Evolutionary conservation across 352 stramenopile species (phyloP), one percentile per base, ranked within the genome.

Genomic region (Hyaloperonospora brassicae): DNA sequence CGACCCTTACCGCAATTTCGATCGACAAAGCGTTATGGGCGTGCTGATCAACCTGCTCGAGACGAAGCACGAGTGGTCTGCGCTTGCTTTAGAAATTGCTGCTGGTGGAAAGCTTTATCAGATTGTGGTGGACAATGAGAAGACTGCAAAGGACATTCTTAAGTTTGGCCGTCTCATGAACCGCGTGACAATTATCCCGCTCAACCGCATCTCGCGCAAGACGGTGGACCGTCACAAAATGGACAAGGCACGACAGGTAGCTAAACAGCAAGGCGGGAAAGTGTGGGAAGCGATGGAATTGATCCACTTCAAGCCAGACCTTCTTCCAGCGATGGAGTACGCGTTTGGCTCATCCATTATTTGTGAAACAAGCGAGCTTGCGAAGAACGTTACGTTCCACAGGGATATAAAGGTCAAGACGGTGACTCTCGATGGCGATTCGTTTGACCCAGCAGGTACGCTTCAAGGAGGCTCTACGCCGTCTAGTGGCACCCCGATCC

Each of bases 321-420:
- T 99, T 11, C 64, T 84, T 22, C 87, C 79, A 42, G 96, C 96
- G 4, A 98, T 99, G 70, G 87, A 98, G 61, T 98, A 99, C 64
- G 93, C 97, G 7, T 99, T 99, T 68, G 97, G 97, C n/a, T 89
- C 83, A 21, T 95, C 91, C n/a, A 79, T 99, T 55, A 94, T 99
- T 44, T 98, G 97, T 57, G 95, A 98, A 57, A 95, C 77, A 11
- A 95, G 91, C 41, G 92, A 98, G 52, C 66, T 93, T 12, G 84
- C 84, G 1, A 89, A 94, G 66, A 84, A 82, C 35, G 79, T 94
- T 39, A 94, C 84, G 0, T 94, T 94, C 50, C 78, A 94, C 61
- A 57, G 69, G 24, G 87, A 98, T 57, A 98, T 98, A 40, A 97
- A 96, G 61, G 89, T 96, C 11, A 85, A 86, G 27, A 98, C 94